A percentile compares a stretch with the other conserved stretches of the same genome.
phyloP scores from a whole-genome alignment of 1,284 basidiomycete species.

The Cryptococcus maquisensis region DNA sequence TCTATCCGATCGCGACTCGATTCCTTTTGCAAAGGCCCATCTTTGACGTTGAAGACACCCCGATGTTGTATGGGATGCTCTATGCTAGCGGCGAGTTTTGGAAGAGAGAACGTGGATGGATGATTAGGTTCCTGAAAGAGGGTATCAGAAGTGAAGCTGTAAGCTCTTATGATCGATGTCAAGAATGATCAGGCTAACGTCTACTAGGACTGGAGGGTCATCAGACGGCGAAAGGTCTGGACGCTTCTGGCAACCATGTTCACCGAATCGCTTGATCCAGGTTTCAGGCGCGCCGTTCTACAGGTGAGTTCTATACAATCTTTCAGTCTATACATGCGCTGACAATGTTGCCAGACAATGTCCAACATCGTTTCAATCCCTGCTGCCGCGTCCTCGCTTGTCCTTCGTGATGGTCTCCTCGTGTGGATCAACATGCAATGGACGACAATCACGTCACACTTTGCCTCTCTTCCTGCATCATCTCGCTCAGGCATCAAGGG shows the following conservation, averaged over 20 bases:
- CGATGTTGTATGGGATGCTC: conserved; percentile 77
- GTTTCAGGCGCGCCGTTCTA: conserved; percentile 59
- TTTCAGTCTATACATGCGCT: not conserved
- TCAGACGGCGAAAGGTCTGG: conserved; percentile 80
- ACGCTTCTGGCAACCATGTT: conserved; percentile 77
- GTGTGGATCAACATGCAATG: conserved; percentile 76
- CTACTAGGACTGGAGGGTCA: conserved; percentile 70
- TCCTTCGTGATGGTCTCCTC: conserved; percentile 65
- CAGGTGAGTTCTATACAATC: conserved; percentile 59
- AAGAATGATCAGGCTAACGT: not conserved
- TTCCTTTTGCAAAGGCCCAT: conserved; percentile 79
- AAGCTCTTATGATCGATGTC: conserved; percentile 10
- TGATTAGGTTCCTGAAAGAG: conserved; percentile 75
- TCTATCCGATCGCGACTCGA: conserved; percentile 71
- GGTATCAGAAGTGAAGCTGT: conserved; percentile 60
- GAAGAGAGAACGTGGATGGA: conserved; percentile 82
- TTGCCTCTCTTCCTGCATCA: not conserved
- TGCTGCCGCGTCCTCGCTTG: conserved; percentile 62
- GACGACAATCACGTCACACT: conserved; percentile 13
- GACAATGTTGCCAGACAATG: conserved; percentile 55
- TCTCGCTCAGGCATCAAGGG: not conserved
- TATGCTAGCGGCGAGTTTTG: conserved; percentile 68
- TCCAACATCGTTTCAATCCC: conserved; percentile 64
- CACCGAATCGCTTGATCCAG: conserved; percentile 58
- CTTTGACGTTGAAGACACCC: conserved; percentile 71